Base-by-base conservation (phyloP, 139 green algal species). In the Tetraselmis striata region DNA sequence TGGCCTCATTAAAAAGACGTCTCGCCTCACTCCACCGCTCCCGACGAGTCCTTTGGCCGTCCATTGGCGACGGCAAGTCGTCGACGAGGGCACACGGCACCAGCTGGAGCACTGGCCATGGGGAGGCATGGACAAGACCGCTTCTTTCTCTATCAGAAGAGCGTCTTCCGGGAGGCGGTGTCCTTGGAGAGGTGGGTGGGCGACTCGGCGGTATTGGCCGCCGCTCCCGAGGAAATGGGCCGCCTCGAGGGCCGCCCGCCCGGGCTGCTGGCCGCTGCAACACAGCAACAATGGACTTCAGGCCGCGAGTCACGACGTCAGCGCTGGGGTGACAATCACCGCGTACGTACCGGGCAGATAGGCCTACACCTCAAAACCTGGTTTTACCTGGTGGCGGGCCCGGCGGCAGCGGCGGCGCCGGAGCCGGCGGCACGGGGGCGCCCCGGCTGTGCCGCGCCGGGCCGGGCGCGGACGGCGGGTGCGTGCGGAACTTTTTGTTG, bases 401-500 rank as follows among this genome's bases (percentile, higher is more conserved):
- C 45, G 45, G 45, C 11, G 45, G 45, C 45, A 67, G 45, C 45
- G 45, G 45, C 11, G 45, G 45, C 18, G 45, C 45, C 45, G 45
- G 45, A 5, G 45, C 45, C 11, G 11, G 5, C 11, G 11, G 11
- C 18, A 18, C 45, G 5, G 11, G 11, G 18, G 45, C 11, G 11
- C 11, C 45, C 11, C 45, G 45, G 45, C 11, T 67, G 11, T 5
- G 45, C 18, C 45, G 45, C 11, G 45, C 18, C 11, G 45, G 45
- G 45, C 11, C 45, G 45, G 45, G 45, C 45, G 45, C 45, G 45
- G 45, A 5, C 11, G 45, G 45, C 5, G 45, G 45, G 45, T 67
- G 45, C 45, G 45, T 25, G 18, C 45, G 75, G 75, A 29, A 78
- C 59, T 80, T 84, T 74, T 84, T 84, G 75, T 84, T 84, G 26